phyloP scores from a whole-genome alignment of 768 basidiomycete genomes.

The Russula compacta region DNA sequence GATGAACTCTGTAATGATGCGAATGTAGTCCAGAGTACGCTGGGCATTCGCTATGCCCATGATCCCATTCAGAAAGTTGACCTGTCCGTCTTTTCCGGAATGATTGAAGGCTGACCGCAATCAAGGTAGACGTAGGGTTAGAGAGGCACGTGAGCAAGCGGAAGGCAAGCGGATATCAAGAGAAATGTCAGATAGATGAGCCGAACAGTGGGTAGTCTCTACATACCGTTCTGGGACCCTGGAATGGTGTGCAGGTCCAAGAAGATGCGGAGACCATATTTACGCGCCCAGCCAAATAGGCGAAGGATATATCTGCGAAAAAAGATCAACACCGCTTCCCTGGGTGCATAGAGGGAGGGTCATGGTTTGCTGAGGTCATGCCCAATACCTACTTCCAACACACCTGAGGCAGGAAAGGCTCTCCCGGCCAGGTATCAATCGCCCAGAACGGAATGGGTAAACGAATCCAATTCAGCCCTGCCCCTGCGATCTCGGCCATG shows the following conservation, averaged over 20 bases:
- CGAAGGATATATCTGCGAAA: conserved; percentile 52
- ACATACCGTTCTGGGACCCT: conserved; percentile 68
- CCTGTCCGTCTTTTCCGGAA: conserved; percentile 47
- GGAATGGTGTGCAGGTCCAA: conserved; percentile 79
- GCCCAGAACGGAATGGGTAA: conserved; percentile 86
- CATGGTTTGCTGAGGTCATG: background rate
- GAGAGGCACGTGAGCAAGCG: background rate
- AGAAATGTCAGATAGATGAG: conserved; percentile 11
- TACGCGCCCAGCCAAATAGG: conserved; percentile 75
- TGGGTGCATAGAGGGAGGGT: background rate
- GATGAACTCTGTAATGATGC: conserved; percentile 75
- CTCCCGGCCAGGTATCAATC: conserved; percentile 65
- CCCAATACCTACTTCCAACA: conserved; percentile 54
- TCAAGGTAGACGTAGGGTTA: background rate
- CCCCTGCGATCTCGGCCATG: conserved; percentile 81
- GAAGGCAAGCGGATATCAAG: background rate
- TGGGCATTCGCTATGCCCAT: conserved; percentile 91
- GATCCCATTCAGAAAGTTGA: conserved; percentile 61
- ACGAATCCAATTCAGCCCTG: conserved; percentile 81
- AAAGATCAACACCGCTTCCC: background rate
- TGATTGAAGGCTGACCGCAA: conserved; percentile 41
- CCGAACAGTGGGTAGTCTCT: background rate
- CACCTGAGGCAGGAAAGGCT: conserved; percentile 69
- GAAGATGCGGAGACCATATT: conserved; percentile 80
- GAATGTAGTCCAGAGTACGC: conserved; percentile 69